Evolutionary conservation across 2,329 filamentous ascomycete genomes (phyloP).

Genomic region (Sclerotinia trifoliorum): DNA sequence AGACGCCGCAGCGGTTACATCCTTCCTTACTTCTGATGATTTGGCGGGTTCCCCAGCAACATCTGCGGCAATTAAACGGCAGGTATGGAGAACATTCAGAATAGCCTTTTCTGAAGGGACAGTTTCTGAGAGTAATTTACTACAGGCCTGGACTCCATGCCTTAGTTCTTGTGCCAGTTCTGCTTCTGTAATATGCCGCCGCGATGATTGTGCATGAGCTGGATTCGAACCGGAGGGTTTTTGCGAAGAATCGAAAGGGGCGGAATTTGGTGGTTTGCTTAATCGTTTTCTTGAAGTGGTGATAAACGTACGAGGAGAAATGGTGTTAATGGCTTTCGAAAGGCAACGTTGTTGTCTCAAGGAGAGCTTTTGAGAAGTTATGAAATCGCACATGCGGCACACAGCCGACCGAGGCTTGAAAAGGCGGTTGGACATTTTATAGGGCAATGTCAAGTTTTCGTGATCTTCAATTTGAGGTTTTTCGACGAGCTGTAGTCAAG

Average conservation of each 20-base stretch:
- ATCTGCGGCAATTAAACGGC: conserved; percentile 31
- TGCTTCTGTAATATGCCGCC: conserved; percentile 24
- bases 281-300: conserved; percentile 27
- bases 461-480: conserved; percentile 22
- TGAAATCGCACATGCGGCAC: conserved; percentile 48
- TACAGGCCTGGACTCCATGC: conserved; percentile 29
- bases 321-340: conserved; percentile 25
- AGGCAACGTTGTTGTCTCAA: conserved; percentile 24
- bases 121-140: conserved; percentile 30
- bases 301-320: conserved; percentile 29
- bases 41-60: conserved; percentile 31
- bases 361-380: conserved; percentile 29
- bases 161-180: conserved; percentile 31
- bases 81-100: conserved; percentile 28
- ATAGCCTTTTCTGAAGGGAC: conserved; percentile 34
- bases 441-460: conserved; percentile 14
- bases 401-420: conserved; percentile 40
- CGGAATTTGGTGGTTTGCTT: conserved; percentile 11
- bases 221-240: not conserved
- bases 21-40: conserved; percentile 26
- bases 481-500: conserved; percentile 8
- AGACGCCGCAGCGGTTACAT: conserved; percentile 49
- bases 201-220: conserved; percentile 1
- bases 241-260: not conserved
- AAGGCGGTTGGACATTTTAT: conserved; percentile 44